These are phyloP conservation scores for Cajanus cajan DNA, from an alignment of 306 rosid genomes.

Conservation along the genomic window DNA sequence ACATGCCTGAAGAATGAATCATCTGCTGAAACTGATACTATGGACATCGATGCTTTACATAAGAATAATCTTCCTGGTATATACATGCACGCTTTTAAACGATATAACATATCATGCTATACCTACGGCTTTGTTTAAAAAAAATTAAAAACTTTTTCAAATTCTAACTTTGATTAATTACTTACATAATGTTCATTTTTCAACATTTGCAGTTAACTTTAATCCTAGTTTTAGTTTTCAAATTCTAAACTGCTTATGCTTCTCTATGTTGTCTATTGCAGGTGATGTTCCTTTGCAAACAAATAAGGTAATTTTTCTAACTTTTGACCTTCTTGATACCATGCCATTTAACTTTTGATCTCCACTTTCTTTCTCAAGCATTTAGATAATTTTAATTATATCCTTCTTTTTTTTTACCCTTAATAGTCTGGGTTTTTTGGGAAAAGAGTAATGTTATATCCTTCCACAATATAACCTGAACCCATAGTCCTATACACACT, in stretches of 20 bases:
- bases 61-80: constrained; percentile 61
- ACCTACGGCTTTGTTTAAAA: not conserved
- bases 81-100: constrained; percentile 12
- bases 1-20: constrained; percentile 55
- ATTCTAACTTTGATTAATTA: constrained; percentile 9
- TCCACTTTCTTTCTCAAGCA: constrained; percentile 14
- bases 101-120: not conserved
- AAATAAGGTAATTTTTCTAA: constrained; percentile 55
- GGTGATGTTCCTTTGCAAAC: constrained; percentile 45
- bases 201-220: constrained; percentile 12
- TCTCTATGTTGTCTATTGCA: constrained; percentile 44
- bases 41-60: constrained; percentile 63
- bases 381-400: constrained; percentile 21
- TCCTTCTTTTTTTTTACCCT: not conserved
- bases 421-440: constrained; percentile 13
- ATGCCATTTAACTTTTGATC: not conserved
- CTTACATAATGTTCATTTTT: constrained; percentile 10
- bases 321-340: constrained; percentile 25
- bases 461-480: too few relatives aligned
- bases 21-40: constrained; percentile 69
- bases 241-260: constrained; percentile 36
- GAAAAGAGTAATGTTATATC: not conserved
- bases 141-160: not conserved
- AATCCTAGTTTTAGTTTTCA: not conserved
- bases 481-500: not conserved